A percentile compares a stretch with the other conserved stretches of the same genome.
These are phyloP conservation scores for Nakazawaea anatomiae DNA, from an alignment of 805 yeast genomes.

Conservation along the genomic window DNA sequence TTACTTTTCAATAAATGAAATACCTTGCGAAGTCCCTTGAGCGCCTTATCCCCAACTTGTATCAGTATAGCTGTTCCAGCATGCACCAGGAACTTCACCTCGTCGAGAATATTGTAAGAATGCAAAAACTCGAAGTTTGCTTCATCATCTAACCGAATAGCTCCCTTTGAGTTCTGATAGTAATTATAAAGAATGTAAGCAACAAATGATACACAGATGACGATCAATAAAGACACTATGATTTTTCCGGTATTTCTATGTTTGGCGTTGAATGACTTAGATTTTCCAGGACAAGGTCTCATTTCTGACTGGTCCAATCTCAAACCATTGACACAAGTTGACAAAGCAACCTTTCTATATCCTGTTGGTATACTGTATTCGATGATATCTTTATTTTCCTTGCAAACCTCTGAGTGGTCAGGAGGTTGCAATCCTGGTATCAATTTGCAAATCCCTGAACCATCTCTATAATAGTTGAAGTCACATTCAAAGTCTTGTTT, in stretches of 20 bases:
- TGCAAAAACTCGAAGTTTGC: constrained; percentile 32
- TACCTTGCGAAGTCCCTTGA: background rate
- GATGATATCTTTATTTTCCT: constrained; percentile 44
- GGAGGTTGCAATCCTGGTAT: constrained; percentile 66
- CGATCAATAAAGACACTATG: constrained; percentile 34
- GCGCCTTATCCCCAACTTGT: background rate
- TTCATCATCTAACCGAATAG: constrained; percentile 71
- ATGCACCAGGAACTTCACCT: background rate
- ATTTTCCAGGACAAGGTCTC: constrained; percentile 81
- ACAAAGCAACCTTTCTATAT: constrained; percentile 73
- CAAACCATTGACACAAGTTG: constrained; percentile 79
- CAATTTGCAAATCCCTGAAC: constrained; percentile 66
- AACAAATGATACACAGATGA: constrained; percentile 53
- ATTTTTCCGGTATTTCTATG: constrained; percentile 47
- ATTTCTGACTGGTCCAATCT: constrained; percentile 55
- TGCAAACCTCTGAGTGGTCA: constrained; percentile 57
- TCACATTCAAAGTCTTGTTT: constrained; percentile 90
- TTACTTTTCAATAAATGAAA: background rate
- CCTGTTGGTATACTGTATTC: constrained; percentile 84
- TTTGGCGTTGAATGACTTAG: constrained; percentile 47
- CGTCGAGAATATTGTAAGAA: constrained; percentile 7
- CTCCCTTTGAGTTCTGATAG: constrained; percentile 53
- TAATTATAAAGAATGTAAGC: constrained; percentile 29
- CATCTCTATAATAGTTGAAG: constrained; percentile 66
- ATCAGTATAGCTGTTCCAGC: constrained; percentile 10